Conservation (phyloP, 371 early-diverging fungal species). For the Gilbertella persicaria region DNA sequence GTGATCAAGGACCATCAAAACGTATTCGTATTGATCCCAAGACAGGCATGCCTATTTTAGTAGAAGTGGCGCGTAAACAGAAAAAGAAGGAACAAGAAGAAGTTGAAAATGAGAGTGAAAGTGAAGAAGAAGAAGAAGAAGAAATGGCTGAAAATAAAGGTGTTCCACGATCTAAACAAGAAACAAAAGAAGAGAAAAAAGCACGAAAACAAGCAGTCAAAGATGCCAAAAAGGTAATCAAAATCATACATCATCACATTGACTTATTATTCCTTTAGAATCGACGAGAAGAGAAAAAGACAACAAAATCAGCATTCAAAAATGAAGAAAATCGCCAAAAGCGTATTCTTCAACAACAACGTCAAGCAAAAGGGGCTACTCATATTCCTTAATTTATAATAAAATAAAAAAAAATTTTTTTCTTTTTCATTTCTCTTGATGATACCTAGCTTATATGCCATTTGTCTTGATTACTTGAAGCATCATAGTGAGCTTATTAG, state of each 20-base stretch:
- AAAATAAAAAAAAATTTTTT: too few relatives aligned
- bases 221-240: slow-evolving; percentile 65
- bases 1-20: slow-evolving; percentile 48
- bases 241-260: slow-evolving; percentile 1
- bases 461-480: slow-evolving; percentile 24
- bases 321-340: slow-evolving; percentile 62
- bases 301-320: slow-evolving; percentile 72
- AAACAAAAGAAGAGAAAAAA: slow-evolving; percentile 89
- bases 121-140: slow-evolving; percentile 52
- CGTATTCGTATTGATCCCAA: slow-evolving; percentile 62
- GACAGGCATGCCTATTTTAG: slow-evolving; percentile 66
- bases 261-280: slow-evolving; percentile 30
- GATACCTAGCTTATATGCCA: slow-evolving; percentile 18
- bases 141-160: slow-evolving; percentile 51
- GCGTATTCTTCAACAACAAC: slow-evolving; percentile 50
- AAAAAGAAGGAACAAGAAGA: slow-evolving; percentile 26
- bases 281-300: slow-evolving; percentile 75
- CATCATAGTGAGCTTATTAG: slow-evolving; percentile 14
- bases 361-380: slow-evolving; percentile 48
- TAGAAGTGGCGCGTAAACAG: slow-evolving; percentile 48
- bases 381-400: slow-evolving; percentile 47
- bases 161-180: slow-evolving; percentile 68
- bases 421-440: too few relatives aligned
- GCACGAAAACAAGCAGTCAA: slow-evolving; percentile 84
- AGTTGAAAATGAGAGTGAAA: slow-evolving; percentile 39